Evolutionary conservation across 768 basidiomycete species (phyloP), one percentile per base, ranked within the genome.

Genomic region (Suillus discolor): DNA sequence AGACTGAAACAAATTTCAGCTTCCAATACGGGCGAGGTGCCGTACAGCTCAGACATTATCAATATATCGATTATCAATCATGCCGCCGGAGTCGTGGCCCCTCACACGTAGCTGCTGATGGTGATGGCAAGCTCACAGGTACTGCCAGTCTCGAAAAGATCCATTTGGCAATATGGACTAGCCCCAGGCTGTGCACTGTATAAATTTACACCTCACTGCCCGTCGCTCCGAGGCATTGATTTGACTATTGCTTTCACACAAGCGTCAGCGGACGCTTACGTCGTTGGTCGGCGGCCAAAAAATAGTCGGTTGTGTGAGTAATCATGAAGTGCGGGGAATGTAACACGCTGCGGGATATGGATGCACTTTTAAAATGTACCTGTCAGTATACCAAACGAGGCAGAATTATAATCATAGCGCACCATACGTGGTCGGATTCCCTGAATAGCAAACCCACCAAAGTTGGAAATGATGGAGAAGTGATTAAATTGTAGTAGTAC

Each of bases 401-500:
- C 31, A 31, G 31, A 1, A 31, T 31, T 31, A 31, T 31, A 31
- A 31, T 31, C 31, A 31, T 6, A 25, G 20, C 20, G 9, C 20
- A 34, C 31, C 18, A 49, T n/a, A 12, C 25, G 16, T 36, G 31
- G 16, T 34, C 13, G 38, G 7, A 53, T 31, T 18, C 51, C 25
- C 18, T 41, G 57, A 60, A 60, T 18, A 39, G 28, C 15, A 60
- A 41, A 41, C 11, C 2, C 39, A 20, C 28, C 4, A 4, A 38
- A 60, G 2, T 57, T 57, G 23, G 6, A 57, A 5, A 25, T 16
- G 8, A 57, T 38, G n/a, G 13, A 18, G 25, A 18, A 9, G 12
- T 12, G 39, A 59, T 39, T 28, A 25, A 59, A 59, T 42, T 55
- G 61, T 9, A 57, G 54, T 39, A 66, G 62, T 73, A 76, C 76